Conservation (phyloP, 2,329 filamentous ascomycete species). For the Fusarium denticulatum region DNA sequence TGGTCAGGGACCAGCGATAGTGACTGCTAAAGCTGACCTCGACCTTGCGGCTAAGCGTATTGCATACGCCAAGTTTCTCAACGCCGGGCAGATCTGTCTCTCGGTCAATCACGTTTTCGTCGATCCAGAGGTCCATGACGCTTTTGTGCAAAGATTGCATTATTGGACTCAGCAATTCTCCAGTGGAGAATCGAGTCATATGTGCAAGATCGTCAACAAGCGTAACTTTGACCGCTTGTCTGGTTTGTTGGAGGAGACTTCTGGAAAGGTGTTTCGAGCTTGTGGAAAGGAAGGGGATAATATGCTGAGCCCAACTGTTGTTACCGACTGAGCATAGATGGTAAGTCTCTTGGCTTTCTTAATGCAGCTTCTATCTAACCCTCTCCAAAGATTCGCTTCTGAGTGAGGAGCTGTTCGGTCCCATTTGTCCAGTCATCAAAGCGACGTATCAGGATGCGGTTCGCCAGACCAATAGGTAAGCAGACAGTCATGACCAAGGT, state of each 20-base stretch:
- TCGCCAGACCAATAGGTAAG: neutral
- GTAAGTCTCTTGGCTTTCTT: neutral
- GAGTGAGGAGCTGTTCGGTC: constrained; percentile 52
- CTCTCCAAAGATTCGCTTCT: constrained; percentile 49
- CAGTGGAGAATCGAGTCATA: constrained; percentile 14
- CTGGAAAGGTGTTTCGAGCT: neutral
- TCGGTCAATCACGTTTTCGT: constrained; percentile 56
- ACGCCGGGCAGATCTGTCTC: constrained; percentile 49
- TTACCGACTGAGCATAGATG: neutral
- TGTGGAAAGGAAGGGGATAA: neutral
- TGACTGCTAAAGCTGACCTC: constrained; percentile 53
- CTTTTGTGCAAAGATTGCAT: constrained; percentile 45
- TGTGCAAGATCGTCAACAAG: constrained; percentile 52
- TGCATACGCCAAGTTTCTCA: constrained; percentile 53
- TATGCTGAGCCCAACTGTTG: neutral
- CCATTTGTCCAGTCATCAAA: neutral
- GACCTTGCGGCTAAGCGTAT: constrained; percentile 56
- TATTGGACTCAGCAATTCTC: neutral
- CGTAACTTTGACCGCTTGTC: constrained; percentile 54
- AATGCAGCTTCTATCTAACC: neutral
- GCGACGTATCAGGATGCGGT: neutral
- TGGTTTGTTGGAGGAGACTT: constrained; percentile 48
- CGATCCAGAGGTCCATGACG: constrained; percentile 51
- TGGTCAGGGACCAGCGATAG: constrained; percentile 56
- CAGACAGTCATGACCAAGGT: rapidly evolving